These are phyloP conservation scores for Tirmania nivea DNA, from an alignment of 495 filamentous ascomycete species.

Conservation along the genomic window DNA sequence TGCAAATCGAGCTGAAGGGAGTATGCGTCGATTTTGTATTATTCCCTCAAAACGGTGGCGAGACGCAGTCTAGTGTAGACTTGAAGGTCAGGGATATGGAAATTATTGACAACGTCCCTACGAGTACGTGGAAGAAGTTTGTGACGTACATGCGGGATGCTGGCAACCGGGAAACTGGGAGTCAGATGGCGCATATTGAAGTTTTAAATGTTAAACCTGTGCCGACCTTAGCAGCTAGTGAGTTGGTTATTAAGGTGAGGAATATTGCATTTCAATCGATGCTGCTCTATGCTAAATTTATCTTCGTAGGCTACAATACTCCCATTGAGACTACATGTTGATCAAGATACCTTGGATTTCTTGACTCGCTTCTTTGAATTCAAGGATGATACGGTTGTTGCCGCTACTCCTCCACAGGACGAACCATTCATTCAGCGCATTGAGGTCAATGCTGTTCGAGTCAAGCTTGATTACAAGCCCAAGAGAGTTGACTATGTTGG, in stretches of 20 bases:
- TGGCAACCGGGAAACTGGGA: constrained; percentile 60
- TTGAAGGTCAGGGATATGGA: constrained; percentile 63
- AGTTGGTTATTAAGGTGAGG: constrained; percentile 59
- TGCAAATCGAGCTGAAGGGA: constrained; percentile 80
- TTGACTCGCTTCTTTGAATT: constrained; percentile 95
- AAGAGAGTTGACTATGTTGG: constrained; percentile 89
- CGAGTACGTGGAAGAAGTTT: constrained; percentile 97
- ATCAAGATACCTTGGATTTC: constrained; percentile 96
- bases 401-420: constrained; percentile 36
- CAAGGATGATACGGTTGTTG: constrained; percentile 47
- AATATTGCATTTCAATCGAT: constrained; percentile 4
- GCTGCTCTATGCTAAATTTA: constrained; percentile 7
- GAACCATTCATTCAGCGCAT: constrained; percentile 76
- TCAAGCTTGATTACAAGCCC: constrained; percentile 91
- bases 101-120: constrained; percentile 82
- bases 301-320: constrained; percentile 44
- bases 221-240: constrained; percentile 61
- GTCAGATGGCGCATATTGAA: constrained; percentile 75
- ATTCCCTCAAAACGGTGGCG: constrained; percentile 53
- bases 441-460: constrained; percentile 59
- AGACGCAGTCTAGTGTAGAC: constrained; percentile 72
- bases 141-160: constrained; percentile 78
- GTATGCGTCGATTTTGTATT: constrained; percentile 65
- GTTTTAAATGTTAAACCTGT: constrained; percentile 71
- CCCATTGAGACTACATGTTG: constrained; percentile 79